phyloP scores from a whole-genome alignment of 176 grass and related monocot species.

The Oryza brachyantha region DNA sequence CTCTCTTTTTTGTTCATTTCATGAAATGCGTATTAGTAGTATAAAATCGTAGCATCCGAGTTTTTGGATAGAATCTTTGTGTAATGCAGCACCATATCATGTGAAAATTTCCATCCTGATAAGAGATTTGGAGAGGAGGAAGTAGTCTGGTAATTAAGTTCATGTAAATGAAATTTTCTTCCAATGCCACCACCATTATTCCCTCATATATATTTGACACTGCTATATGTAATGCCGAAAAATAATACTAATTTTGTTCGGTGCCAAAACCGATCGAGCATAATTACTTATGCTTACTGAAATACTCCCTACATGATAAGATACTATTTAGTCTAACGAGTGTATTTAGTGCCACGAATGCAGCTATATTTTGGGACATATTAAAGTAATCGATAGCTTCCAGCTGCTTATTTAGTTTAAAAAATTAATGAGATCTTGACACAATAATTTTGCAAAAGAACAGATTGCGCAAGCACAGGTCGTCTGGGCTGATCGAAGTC shows the following conservation, averaged over 20 bases:
- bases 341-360: too few species aligned
- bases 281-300: too few species aligned
- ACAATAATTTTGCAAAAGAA: too few species aligned
- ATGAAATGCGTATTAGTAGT: neutral
- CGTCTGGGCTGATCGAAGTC: neutral
- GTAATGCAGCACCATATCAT: slow-evolving; percentile 21
- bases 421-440: too few species aligned
- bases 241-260: neutral
- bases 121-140: neutral
- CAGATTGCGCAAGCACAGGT: neutral
- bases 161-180: too few species aligned
- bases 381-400: too few species aligned
- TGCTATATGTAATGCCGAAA: too few species aligned
- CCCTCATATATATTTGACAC: neutral
- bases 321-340: too few species aligned
- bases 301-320: too few species aligned
- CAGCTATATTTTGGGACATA: too few species aligned
- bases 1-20: neutral
- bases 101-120: neutral
- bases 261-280: neutral
- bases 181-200: neutral
- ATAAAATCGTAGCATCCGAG: slow-evolving; percentile 24
- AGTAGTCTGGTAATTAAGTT: neutral
- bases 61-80: slow-evolving; percentile 6
- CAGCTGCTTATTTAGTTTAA: too few species aligned